Percentiles rank a stretch among this genome's conserved stretches.
phyloP scores from a whole-genome alignment of 179 eudicot species.

The Beta corolliflora region DNA sequence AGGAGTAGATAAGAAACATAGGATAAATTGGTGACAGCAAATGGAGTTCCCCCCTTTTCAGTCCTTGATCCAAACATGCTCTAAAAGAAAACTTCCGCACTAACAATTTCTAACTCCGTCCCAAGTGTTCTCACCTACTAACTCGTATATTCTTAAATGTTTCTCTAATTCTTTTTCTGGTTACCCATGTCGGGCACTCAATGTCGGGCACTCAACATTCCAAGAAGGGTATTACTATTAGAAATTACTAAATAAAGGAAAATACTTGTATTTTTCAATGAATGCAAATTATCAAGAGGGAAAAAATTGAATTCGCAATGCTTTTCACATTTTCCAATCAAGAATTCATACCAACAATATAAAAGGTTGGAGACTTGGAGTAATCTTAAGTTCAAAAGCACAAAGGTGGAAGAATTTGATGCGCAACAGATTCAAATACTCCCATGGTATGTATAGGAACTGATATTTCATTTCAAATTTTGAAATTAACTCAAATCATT shows the following conservation, averaged over 20 bases:
- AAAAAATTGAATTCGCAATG: background rate
- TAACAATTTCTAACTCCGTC: background rate
- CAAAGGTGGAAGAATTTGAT: background rate
- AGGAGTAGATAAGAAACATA: background rate
- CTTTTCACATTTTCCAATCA: background rate
- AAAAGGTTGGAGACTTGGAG: background rate
- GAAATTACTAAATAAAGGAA: too few species aligned
- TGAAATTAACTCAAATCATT: too few species aligned
- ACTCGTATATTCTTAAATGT: background rate
- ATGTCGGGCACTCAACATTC: too few species aligned
- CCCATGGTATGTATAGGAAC: too few species aligned
- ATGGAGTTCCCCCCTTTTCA: too few species aligned
- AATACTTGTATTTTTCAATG: too few species aligned
- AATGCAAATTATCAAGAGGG: background rate
- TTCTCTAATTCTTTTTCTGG: too few species aligned
- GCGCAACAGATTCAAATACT: too few species aligned
- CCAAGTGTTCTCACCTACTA: background rate
- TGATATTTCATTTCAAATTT: too few species aligned
- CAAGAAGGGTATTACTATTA: too few species aligned
- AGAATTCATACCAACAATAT: background rate
- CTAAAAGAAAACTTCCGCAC: background rate
- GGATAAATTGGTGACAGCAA: background rate
- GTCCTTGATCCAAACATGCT: too few species aligned
- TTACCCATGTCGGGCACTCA: too few species aligned
- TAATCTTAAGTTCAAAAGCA: background rate